A percentile compares a stretch with the other conserved stretches of the same genome.
These are phyloP conservation scores for Boletus fagicola DNA, from an alignment of 768 basidiomycete genomes.

Conservation along the genomic window DNA sequence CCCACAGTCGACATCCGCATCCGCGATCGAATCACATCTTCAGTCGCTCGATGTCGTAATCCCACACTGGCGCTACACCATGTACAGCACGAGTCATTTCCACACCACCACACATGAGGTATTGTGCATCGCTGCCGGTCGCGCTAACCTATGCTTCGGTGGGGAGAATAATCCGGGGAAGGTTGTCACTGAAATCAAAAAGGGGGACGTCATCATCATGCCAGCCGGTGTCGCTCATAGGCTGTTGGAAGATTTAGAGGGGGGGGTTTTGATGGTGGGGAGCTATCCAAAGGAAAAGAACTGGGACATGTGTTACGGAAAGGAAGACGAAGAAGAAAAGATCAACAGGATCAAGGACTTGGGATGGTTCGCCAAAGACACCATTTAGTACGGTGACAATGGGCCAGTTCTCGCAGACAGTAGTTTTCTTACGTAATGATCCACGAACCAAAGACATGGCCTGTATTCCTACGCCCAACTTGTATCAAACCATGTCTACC, in stretches of 20 bases:
- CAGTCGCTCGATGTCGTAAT: constrained; percentile 31
- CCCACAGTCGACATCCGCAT: constrained; percentile 15
- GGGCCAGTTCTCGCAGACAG: constrained; percentile 27
- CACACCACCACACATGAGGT: constrained; percentile 46
- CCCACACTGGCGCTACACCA: constrained; percentile 43
- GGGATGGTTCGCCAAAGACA: constrained; percentile 40
- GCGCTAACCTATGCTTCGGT: constrained; percentile 2
- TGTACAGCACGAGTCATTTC: constrained; percentile 42
- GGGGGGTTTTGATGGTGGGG: constrained; percentile 12
- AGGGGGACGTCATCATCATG: constrained; percentile 35
- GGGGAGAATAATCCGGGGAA: constrained; percentile 35
- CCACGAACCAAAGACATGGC: not conserved
- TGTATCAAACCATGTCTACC: constrained; percentile 10
- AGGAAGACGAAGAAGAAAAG: not conserved
- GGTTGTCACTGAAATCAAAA: constrained; percentile 32
- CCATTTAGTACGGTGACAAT: constrained; percentile 40
- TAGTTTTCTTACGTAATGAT: constrained; percentile 11
- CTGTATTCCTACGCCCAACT: not conserved
- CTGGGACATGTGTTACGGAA: constrained; percentile 34
- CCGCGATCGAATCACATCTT: constrained; percentile 37
- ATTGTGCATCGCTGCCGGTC: constrained; percentile 31
- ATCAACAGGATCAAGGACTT: constrained; percentile 25
- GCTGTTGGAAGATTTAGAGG: constrained; percentile 30
- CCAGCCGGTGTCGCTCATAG: constrained; percentile 42
- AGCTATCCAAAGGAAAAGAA: constrained; percentile 37